Percentiles rank a stretch among this genome's conserved stretches.
Conservation (phyloP, 2,329 filamentous ascomycete species). For the Dactylellina haptotyla region DNA sequence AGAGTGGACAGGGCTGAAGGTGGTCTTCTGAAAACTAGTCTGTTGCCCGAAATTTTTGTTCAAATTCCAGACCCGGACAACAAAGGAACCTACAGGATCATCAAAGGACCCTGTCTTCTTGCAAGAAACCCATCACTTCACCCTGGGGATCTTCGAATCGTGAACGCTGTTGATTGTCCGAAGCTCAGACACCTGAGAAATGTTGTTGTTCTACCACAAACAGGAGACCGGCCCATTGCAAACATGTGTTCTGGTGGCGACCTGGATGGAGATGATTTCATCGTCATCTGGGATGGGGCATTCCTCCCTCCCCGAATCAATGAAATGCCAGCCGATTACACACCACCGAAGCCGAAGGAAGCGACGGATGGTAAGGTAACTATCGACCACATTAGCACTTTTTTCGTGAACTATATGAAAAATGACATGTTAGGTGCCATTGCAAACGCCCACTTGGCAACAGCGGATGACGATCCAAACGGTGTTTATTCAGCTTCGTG, state of each 20-base stretch:
- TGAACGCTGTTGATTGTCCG: slow-evolving; percentile 80
- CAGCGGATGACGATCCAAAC: slow-evolving; percentile 71
- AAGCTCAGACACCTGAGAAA: slow-evolving; percentile 80
- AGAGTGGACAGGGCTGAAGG: slow-evolving; percentile 59
- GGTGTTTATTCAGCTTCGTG: slow-evolving; percentile 77
- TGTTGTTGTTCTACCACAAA: slow-evolving; percentile 86
- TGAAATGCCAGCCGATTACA: slow-evolving; percentile 79
- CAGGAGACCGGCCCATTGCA: slow-evolving; percentile 82
- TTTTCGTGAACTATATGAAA: slow-evolving; percentile 93
- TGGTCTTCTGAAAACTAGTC: slow-evolving; percentile 63
- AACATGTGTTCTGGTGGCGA: slow-evolving; percentile 98
- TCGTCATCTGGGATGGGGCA: slow-evolving; percentile 86
- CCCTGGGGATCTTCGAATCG: slow-evolving; percentile 88
- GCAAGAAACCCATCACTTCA: slow-evolving; percentile 94
- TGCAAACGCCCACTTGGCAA: slow-evolving; percentile 81
- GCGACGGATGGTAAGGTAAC: slow-evolving; percentile 71
- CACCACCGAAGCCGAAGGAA: slow-evolving; percentile 66
- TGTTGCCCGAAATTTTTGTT: slow-evolving; percentile 86
- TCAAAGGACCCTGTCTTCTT: slow-evolving; percentile 81
- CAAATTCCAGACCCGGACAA: slow-evolving; percentile 74
- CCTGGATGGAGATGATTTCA: slow-evolving; percentile 93
- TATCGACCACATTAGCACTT: slow-evolving; percentile 77
- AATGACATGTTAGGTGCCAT: slow-evolving; percentile 84
- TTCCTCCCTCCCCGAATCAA: slow-evolving; percentile 78
- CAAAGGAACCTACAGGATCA: slow-evolving; percentile 69